Base-by-base conservation (phyloP, 2,329 filamentous ascomycete species). In the Reticulascus tulasneorum region DNA sequence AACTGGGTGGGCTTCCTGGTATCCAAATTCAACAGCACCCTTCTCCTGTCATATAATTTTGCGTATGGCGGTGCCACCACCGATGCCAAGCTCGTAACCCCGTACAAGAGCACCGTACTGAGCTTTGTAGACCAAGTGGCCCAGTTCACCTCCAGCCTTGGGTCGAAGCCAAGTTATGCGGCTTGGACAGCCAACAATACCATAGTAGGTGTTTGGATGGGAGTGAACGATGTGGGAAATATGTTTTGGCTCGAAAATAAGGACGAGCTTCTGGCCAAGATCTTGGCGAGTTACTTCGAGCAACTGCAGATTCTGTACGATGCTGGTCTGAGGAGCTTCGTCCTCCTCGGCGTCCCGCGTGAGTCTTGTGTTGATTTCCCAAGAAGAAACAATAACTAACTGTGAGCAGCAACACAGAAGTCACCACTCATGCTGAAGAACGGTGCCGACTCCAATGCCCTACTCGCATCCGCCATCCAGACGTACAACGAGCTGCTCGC, bases 171-270 rank as follows among this genome's bases (percentile, higher is more conserved):
- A 4, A 49, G 45, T 7, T 49, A 55, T 26, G 57, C 58, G 1
- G 58, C 64, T 0, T 75, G 70, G 71, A 63, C 52, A 4, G 50
- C 58, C 0, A 40, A 48, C 0, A 62, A 69, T 36, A 62, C 64
- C 0, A 60, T 77, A 2, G 72, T 74, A 41, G 63, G 64, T 6
- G 64, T 73, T 33, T 76, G 65, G 59, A 71, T 77, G 33, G 74
- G 74, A 22, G 69, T 77, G 47, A 78, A 78, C 48, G 74, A 78
- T 45, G 62, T 77, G 12, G 68, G 68, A 11, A 72, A 69, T 47
- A 59, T 60, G 9, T 75, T 67, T 58, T 66, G 56, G 51, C 20
- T 18, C 15, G 42, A 46, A 4, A 40, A 46, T 11, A 42, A 49
- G 26, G 51, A 49, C 24, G 42, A 47, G 6, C 41, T 65, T 5